Base-by-base conservation (phyloP, 1,284 basidiomycete genomes). In the Malassezia brasiliensis region DNA sequence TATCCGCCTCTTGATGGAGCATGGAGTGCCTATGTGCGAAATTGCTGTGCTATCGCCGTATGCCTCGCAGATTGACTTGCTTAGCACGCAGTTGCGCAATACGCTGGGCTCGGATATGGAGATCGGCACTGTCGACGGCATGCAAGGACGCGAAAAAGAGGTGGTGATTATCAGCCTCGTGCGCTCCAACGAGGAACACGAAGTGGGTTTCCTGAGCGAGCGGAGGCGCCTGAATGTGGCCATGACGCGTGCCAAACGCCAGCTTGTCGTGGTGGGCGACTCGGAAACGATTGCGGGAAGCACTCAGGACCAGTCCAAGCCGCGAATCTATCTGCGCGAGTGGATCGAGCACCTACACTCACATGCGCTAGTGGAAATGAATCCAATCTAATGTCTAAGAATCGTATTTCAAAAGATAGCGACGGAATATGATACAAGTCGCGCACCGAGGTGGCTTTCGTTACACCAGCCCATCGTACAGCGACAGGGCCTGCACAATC, bases 11-110 rank as follows among this genome's bases (percentile, higher is more conserved):
- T 77, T 96, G 70, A 87, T 85, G n/a, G 76, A 75, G 6, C 79
- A 80, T 3, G 88, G 90, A 0, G 76, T 98, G 0, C 72, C 79
- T 0, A 80, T 88, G 0, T 76, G 77, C 0, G 85, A 91, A 65
- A 88, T 98, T 52, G 88, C 88, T 1, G 80, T 98, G 48, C 86
- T 98, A 56, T 88, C 90, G 4, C 91, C 94, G 80, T 90, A 76
- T 47, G 81, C 75, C 14, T 60, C 65, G 8, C 70, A 71, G 44
- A 64, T 61, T 5, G 57, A 55, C 2, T 19, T 64, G n/a, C 54
- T 62, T 90, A 90, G 10, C 78, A 93, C 49, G 81, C 86, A 0
- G 82, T 83, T 2, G 75, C 87, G 49, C 1, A 38, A 17, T 3
- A 38, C 53, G 25, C 50, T 59, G n/a, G 59, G 47, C 2, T 56